Percentiles rank a stretch among this genome's conserved stretches.
These are phyloP conservation scores for Neospermospora avenae DNA, from an alignment of 2,329 filamentous ascomycete genomes.

Conservation along the genomic window DNA sequence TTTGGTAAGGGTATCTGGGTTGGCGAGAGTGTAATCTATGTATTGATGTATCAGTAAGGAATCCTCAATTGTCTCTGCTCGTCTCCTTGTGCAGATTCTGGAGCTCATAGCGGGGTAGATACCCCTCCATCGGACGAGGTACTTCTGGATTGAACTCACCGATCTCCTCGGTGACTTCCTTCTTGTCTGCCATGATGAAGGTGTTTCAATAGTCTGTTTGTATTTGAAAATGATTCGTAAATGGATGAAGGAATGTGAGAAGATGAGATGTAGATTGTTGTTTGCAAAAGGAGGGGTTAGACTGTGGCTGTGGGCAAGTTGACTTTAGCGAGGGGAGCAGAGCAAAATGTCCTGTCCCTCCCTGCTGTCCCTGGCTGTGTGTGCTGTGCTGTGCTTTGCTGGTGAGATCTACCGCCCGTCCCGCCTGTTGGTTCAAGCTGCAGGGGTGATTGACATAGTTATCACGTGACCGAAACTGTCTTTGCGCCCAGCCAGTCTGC, in stretches of 20 bases:
- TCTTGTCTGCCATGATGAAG: conserved; percentile 41
- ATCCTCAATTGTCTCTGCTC: conserved; percentile 1
- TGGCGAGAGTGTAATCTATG: conserved; percentile 82
- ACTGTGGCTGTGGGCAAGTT: conserved; percentile 4
- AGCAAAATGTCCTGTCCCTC: background rate
- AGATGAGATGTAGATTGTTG: background rate
- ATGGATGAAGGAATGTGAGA: conserved; percentile 2
- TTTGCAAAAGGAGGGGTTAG: conserved; percentile 7
- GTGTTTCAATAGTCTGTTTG: conserved; percentile 1
- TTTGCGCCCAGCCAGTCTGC: background rate
- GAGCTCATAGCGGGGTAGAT: conserved; percentile 33
- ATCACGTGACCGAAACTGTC: background rate
- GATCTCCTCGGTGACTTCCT: conserved; percentile 38
- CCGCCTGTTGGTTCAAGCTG: background rate
- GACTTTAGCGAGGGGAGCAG: background rate
- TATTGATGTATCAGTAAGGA: conserved; percentile 13
- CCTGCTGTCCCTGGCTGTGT: background rate
- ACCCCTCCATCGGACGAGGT: conserved; percentile 24
- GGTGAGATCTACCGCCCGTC: background rate
- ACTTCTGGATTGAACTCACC: conserved; percentile 38
- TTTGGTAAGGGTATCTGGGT: conserved; percentile 95
- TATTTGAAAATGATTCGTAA: background rate
- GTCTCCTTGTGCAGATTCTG: conserved; percentile 3
- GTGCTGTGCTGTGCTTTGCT: background rate
- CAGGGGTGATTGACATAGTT: background rate